Conservation (phyloP, 208 protist species). For the Phytomonas sp. region DNA sequence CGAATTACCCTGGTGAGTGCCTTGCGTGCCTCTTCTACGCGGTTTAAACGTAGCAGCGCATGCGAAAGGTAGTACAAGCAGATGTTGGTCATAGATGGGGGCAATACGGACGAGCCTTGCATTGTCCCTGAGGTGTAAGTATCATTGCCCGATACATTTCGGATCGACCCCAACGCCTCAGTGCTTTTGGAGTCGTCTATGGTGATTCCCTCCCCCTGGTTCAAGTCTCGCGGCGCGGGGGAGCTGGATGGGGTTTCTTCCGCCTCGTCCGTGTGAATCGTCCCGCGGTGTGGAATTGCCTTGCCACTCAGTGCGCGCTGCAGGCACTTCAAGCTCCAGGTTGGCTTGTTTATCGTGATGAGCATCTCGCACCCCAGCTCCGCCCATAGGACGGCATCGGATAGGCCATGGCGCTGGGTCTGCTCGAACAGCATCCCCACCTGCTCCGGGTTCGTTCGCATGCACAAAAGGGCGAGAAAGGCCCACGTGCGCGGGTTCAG, state of each 20-base stretch:
- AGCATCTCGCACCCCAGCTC: slow-evolving; percentile 74
- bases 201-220: background rate
- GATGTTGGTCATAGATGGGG: background rate
- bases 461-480: slow-evolving; percentile 65
- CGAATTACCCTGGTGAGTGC: slow-evolving; percentile 36
- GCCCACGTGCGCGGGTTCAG: slow-evolving; percentile 83
- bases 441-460: slow-evolving; percentile 31
- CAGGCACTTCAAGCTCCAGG: slow-evolving; percentile 45
- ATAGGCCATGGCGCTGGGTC: slow-evolving; percentile 43
- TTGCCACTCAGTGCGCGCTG: slow-evolving; percentile 22
- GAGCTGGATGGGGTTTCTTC: background rate
- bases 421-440: slow-evolving; percentile 60
- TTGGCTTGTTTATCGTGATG: slow-evolving; percentile 16
- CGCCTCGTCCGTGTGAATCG: slow-evolving; percentile 16
- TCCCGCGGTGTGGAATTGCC: slow-evolving; percentile 8
- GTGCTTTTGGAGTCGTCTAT: background rate
- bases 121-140: background rate
- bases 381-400: slow-evolving; percentile 48
- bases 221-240: background rate
- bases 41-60: slow-evolving; percentile 31
- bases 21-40: slow-evolving; percentile 39
- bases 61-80: slow-evolving; percentile 54
- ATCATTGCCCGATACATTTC: background rate
- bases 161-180: background rate
- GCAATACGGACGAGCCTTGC: background rate